Evolutionary conservation across 192 early-diverging fungal species (phyloP).

Genomic region (Coemansia reversa): DNA sequence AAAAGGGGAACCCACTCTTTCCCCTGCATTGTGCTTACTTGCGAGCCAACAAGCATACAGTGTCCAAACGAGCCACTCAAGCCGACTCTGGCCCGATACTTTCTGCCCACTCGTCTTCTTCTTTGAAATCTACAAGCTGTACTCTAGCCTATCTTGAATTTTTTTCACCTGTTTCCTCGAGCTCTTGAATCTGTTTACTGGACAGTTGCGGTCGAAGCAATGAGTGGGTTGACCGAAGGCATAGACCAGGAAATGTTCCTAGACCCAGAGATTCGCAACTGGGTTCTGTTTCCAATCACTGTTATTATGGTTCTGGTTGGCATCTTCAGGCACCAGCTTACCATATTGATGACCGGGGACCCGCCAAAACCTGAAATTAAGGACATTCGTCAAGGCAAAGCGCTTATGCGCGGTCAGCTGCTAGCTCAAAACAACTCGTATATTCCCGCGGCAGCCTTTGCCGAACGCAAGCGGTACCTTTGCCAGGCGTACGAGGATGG

Average conservation of each 20-base stretch:
- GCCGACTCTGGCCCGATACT: no score
- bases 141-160: not conserved
- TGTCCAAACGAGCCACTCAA: no score
- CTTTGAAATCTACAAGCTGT: not conserved
- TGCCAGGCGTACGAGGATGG: slow-evolving; percentile 78
- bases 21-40: no score
- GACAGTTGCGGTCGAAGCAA: slow-evolving; percentile 8
- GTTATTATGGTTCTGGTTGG: slow-evolving; percentile 97
- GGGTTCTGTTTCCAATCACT: slow-evolving; percentile 97
- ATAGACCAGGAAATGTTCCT: slow-evolving; percentile 64
- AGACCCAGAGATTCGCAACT: slow-evolving; percentile 80
- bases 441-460: slow-evolving; percentile 72
- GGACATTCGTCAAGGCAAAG: slow-evolving; percentile 80
- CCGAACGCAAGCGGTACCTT: slow-evolving; percentile 67
- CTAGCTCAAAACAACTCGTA: slow-evolving; percentile 68
- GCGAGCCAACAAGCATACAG: no score
- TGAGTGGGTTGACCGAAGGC: slow-evolving; percentile 41
- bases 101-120: no score
- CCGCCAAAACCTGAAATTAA: slow-evolving; percentile 79
- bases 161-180: not conserved
- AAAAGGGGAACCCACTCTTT: no score
- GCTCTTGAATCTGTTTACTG: slow-evolving; percentile 1
- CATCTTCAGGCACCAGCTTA: slow-evolving; percentile 89
- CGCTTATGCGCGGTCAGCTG: slow-evolving; percentile 68
- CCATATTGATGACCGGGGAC: slow-evolving; percentile 78